Base-by-base conservation (phyloP, 2,329 filamentous ascomycete genomes). In the Aspergillus fumigatus region DNA sequence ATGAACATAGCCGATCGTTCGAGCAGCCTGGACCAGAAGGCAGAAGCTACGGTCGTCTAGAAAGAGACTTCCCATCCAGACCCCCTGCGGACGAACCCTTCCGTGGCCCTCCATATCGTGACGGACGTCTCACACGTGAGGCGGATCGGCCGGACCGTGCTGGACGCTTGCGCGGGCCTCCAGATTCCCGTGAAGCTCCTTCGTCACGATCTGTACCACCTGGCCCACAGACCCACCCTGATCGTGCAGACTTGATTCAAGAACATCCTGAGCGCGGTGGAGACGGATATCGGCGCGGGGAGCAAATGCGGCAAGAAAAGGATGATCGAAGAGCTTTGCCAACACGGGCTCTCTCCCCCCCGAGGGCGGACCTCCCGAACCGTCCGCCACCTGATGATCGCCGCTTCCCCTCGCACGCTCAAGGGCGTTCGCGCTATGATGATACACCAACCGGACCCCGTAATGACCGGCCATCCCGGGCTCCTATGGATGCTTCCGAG, bases 381-480 rank as follows among this genome's bases (percentile, higher is more conserved):
- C 72, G 73, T 3, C 68, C 67, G 14, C 65, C 67, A n/a, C 58
- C 67, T 21, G 69, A 74, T 52, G 73, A 74, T 51, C 71, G 71
- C 51, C 68, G 73, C 53, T 54, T 66, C 50, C 57, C 58, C n/a
- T 67, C 61, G 48, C 67, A 70, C 38, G 27, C 60, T 26, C 61
- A 62, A 26, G 48, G 59, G 14, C 61, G 65, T 54, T 56, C 67
- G 48, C 72, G 68, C 40, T 75, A 73, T 59, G 80, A 78, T 17
- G 74, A 76, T 50, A 74, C 81, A 48, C 83, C 83, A 5, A 79
- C 78, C 21, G 82, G 82, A 17, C 83, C 83, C 53, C 79, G 81
- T 55, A 72, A 72, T 51, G 76, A 76, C 52, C 73, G 79, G 48
- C 63, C 55, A 55, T 58, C 63, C 21, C 66, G 64, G 9, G 62